Conservation (phyloP, 345 rosid genomes). For the Turnera subulata region DNA sequence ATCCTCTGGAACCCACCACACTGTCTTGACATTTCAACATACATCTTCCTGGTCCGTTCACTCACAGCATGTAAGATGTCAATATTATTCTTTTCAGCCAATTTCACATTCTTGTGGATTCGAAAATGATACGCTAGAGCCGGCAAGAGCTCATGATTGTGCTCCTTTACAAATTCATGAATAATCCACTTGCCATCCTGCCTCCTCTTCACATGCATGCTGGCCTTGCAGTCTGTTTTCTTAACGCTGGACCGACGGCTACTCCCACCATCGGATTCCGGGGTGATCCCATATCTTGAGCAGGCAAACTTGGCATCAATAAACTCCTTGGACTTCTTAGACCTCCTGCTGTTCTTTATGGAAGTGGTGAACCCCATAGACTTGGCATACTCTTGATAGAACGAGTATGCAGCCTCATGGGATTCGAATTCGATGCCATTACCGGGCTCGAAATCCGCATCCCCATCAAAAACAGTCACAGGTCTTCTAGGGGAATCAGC, state of each 20-base stretch:
- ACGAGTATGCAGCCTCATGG: constrained; percentile 33
- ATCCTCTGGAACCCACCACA: constrained; percentile 16
- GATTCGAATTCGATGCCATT: constrained; percentile 37
- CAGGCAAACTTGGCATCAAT: constrained; percentile 29
- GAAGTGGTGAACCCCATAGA: constrained; percentile 42
- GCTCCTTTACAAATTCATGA: constrained; percentile 34
- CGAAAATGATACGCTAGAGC: constrained; percentile 39
- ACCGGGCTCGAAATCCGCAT: constrained; percentile 20
- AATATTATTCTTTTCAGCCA: constrained; percentile 32
- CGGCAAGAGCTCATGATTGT: constrained; percentile 37
- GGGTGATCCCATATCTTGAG: constrained; percentile 37
- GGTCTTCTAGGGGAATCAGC: constrained; percentile 15
- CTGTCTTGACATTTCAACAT: constrained; percentile 36
- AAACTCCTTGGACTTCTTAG: constrained; percentile 36
- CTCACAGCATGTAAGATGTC: constrained; percentile 40
- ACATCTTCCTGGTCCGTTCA: constrained; percentile 39
- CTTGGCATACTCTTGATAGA: constrained; percentile 40
- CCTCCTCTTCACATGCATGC: constrained; percentile 41
- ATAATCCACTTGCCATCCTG: constrained; percentile 37
- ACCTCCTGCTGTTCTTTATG: constrained; percentile 36
- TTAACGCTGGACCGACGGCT: constrained; percentile 33
- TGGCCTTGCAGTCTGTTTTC: constrained; percentile 41
- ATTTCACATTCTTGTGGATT: constrained; percentile 31
- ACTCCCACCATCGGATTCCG: constrained; percentile 33
- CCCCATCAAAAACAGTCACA: constrained; percentile 18